A percentile compares a stretch with the other conserved stretches of the same genome.
Conservation (phyloP, 192 early-diverging fungal species). For the Geosiphon pyriformis region DNA sequence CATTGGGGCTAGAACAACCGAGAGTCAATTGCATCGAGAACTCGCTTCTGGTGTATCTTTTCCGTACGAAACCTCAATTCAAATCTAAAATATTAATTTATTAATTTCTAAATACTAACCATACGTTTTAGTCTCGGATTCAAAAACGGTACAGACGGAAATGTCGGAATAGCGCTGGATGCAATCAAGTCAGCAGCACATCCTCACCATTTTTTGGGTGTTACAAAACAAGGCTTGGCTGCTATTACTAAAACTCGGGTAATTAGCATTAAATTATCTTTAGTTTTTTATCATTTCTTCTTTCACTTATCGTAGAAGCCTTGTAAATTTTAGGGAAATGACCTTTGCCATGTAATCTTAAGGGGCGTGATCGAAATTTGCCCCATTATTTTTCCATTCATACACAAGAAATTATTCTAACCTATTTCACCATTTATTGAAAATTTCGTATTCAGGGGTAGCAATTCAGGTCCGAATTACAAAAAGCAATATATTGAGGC, state of each 20-base stretch:
- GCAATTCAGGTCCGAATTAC: slow-evolving; percentile 77
- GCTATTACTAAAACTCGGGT: slow-evolving; percentile 72
- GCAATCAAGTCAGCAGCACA: slow-evolving; percentile 82
- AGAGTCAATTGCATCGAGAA: slow-evolving; percentile 80
- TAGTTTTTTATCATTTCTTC: too few relatives aligned
- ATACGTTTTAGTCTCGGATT: slow-evolving; percentile 51
- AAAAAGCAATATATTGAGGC: slow-evolving; percentile 59
- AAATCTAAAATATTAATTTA: not conserved
- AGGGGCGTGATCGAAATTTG: slow-evolving; percentile 75
- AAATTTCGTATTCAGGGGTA: too few relatives aligned
- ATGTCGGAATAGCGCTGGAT: slow-evolving; percentile 81
- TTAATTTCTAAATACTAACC: not conserved
- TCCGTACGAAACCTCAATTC: slow-evolving; percentile 24
- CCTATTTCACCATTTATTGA: too few relatives aligned
- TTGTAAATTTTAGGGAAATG: slow-evolving; percentile 64
- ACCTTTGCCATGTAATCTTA: slow-evolving; percentile 88
- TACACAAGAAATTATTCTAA: not conserved
- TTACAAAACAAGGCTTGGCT: slow-evolving; percentile 78
- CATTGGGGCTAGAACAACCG: slow-evolving; percentile 81
- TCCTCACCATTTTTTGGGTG: slow-evolving; percentile 73
- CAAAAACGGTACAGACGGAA: slow-evolving; percentile 81
- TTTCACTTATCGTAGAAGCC: too few relatives aligned
- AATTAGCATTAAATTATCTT: slow-evolving; percentile 1
- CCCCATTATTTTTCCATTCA: not conserved
- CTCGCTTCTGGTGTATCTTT: slow-evolving; percentile 75